These are phyloP conservation scores for Colletotrichum nymphaeae DNA, from an alignment of 2,329 filamentous ascomycete species.

Conservation along the genomic window DNA sequence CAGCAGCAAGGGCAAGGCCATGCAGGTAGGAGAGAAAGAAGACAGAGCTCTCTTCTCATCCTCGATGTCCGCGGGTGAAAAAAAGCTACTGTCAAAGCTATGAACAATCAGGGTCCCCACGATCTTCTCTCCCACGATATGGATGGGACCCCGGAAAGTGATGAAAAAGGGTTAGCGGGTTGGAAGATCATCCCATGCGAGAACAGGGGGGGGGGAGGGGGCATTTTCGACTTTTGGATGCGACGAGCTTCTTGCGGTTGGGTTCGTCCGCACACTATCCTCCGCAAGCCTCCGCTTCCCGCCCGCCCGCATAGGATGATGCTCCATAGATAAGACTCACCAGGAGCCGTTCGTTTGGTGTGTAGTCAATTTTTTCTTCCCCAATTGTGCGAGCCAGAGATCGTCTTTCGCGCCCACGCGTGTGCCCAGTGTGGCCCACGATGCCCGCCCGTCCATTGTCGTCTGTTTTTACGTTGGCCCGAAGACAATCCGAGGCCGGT, in stretches of 20 bases:
- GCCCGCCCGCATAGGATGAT: not conserved
- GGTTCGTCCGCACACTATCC: conserved; percentile 20
- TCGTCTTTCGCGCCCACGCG: not conserved
- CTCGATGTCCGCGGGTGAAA: not conserved
- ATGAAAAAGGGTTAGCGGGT: conserved; percentile 22
- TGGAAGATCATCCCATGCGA: conserved; percentile 18
- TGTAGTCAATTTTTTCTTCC: not conserved
- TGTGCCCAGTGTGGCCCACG: not conserved
- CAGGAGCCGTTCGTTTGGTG: not conserved
- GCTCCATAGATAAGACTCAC: conserved; percentile 31
- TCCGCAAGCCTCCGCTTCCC: conserved; percentile 15
- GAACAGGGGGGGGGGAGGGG: not conserved
- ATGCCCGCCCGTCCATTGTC: not conserved
- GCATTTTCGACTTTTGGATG: not conserved
- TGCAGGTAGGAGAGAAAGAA: not conserved
- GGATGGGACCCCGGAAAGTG: conserved; percentile 21
- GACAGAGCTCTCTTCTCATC: not conserved
- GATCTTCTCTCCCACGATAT: conserved; percentile 12
- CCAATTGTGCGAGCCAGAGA: conserved; percentile 21
- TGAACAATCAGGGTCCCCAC: conserved; percentile 28
- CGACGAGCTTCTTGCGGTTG: conserved; percentile 15
- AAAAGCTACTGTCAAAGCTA: not conserved
- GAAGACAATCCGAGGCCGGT: conserved; percentile 4
- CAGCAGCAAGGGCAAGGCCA: too few species aligned
- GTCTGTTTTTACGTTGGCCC: not conserved